Evolutionary conservation across 2,329 filamentous ascomycete species (phyloP), one percentile per base, ranked within the genome.

Genomic region (Penicillium sp.): DNA sequence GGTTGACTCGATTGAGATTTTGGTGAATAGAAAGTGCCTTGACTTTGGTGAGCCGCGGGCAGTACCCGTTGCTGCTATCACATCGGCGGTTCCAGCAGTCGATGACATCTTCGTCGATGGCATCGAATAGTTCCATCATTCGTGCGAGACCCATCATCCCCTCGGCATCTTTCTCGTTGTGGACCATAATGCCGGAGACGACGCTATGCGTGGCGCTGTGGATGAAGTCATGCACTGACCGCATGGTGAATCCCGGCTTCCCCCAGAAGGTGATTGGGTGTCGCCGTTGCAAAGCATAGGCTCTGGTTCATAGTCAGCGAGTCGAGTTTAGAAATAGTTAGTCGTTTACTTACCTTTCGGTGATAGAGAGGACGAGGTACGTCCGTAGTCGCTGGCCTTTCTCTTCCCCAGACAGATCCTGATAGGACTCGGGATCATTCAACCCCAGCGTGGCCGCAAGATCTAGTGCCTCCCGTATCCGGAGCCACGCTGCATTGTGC

Each of bases 401-500:
- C 39, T 72, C 71, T 44, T 77, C 75, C 4, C 66, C 58, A 6
- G 71, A 64, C 3, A 77, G 63, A 52, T 73, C 68, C 6, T 64
- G 67, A 59, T 78, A 79, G 10, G 72, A 73, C 17, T 66, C 65
- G 1, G 76, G 75, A 33, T 77, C 65, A 59, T 78, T 77, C 45
- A 79, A 61, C 0, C 75, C 72, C 13, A 79, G 50, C 1, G 75
- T 74, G 6, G 74, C 71, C 0, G 76, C 77, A 33, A 78, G 71
- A 50, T 79, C 77, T 6, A 75, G 58, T 7, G 89, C 89, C 73
- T 93, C 90, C 25, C 90, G 84, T 19, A 93, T 78, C 68, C 90
- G 85, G 68, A 87, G 90, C 88, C 89, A 92, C 1, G 89, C 89
- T 67, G 86, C 87, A 65, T 90, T 88, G 71, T 91, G 88, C 72